Base-by-base conservation (phyloP, 129 eudicot genomes). In the Flaveria linearis region DNA sequence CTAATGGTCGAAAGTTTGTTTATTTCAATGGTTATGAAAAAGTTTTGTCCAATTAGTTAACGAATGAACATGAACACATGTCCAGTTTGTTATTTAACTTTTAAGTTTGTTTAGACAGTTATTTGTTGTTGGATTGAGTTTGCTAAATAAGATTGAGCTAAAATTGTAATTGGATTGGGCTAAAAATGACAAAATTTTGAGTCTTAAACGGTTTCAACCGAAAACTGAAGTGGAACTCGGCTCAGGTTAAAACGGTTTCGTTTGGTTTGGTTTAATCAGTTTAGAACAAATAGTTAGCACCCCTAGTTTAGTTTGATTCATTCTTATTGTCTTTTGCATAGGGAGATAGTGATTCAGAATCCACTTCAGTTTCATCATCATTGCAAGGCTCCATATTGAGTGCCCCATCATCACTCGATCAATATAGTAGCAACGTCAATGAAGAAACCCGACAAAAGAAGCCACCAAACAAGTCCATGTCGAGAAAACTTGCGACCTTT, bases 281-380 rank as follows among this genome's bases (percentile, higher is more conserved):
- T 36, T 36, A 7, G 41, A 36, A 36, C 0, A 3, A 5, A 36
- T 36, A 36, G 41, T 36, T 36, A 36, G 5, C 41, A 5, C 8
- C 41, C 41, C 41, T 36, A 3, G 12, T 23, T 41, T 67, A 62
- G 22, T 36, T 76, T 67, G 43, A 76, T 42, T 67, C 43, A 36
- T 10, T 78, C 5, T 50, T 53, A 11, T 42, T 16, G 46, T 73
- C 7, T 43, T 80, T 43, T 80, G 9, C 50, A 66, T 83, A 86
- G 90, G 91, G 79, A 65, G 92, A 81, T 63, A 83, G 85, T 76
- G 95, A 88, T 72, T 76, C 80, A 47, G 96, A 88, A 81, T 87
- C 85, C 10, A 69, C 61, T 57, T 85, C 88, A 15, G 72, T 73
- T 42, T 75, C 79, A 73, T 87, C 90, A 65, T 88, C 88, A 58